Base-by-base conservation (phyloP, 78 protist species). In the Planoprotostelium fungivorum region DNA sequence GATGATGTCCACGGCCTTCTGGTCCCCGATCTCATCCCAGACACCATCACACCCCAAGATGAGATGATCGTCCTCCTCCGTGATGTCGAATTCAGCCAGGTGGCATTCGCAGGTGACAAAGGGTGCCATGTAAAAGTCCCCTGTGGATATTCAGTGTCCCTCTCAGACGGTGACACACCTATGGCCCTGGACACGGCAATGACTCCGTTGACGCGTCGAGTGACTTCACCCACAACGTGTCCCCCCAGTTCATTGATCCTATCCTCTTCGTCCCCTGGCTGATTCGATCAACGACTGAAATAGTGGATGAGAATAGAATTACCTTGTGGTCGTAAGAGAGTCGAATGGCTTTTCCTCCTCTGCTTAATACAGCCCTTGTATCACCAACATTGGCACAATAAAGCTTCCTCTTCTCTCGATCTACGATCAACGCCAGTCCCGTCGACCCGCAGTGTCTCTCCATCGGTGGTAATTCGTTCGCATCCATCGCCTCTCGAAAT, bases 41-140 rank as follows among this genome's bases (percentile, higher is more conserved):
- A 97, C 83, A 28, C 99, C 99, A 83, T 97, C 99, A 38, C 98
- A 97, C 34, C 98, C 99, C 36, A 97, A 39, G 25, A 97, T 89
- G 31, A 95, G 28, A 38, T 89, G 94, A 34, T 93, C 92, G 83
- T 91, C 96, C 28, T 34, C 38, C 35, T 87, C 88, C 0, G 92
- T 89, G 28, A 88, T 83, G 35, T 1, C 86, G 5, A 29, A 25
- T 35, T 37, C 31, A 1, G 93, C 90, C 37, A 88, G 39, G 29
- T 89, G 86, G 35, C 93, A 90, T 34, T 94, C 96, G 1, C 90
- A 73, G 16, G 86, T 88, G 25, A 96, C 95, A 35, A 39, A 92
- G 38, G 96, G 96, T 1, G 83, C 91, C 90, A 96, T 89, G 38
- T 91, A 86, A 28, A 88, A 87, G 88, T 96, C 97, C 16, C 73